Conservation (phyloP, 495 filamentous ascomycete species). For the Geoglossum glabrum region DNA sequence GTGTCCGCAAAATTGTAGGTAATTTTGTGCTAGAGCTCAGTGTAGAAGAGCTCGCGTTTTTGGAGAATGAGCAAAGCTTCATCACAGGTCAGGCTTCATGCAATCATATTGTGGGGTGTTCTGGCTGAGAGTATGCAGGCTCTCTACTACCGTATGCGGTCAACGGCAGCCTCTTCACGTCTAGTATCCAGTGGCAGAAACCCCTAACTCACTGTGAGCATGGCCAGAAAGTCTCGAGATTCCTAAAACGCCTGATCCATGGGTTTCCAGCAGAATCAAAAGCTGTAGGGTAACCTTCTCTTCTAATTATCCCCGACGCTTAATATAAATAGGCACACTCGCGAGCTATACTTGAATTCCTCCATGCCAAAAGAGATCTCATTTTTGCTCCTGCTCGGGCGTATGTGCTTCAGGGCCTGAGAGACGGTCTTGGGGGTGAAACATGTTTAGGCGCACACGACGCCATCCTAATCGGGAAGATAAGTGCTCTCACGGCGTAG, state of each 20-base stretch:
- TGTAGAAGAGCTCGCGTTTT: neutral
- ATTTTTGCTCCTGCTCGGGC: constrained; percentile 14
- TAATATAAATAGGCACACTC: neutral
- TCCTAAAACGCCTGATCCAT: neutral
- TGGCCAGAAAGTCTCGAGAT: neutral
- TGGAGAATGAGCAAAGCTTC: neutral
- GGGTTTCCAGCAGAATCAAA: neutral
- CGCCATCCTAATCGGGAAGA: constrained; percentile 11
- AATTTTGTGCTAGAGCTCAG: constrained; percentile 16
- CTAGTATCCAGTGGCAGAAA: constrained; percentile 7
- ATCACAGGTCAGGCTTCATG: neutral
- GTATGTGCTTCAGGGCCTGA: constrained; percentile 13
- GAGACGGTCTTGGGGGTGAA: constrained; percentile 6
- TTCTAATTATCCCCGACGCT: constrained; percentile 2
- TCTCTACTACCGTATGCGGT: constrained; percentile 20
- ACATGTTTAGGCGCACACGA: constrained; percentile 8
- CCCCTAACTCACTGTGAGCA: neutral
- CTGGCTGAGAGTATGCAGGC: constrained; percentile 4
- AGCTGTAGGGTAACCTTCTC: neutral
- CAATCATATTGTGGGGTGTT: constrained; percentile 5
- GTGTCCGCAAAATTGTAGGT: constrained; percentile 18
- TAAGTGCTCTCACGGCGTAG: neutral
- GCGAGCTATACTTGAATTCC: constrained; percentile 7
- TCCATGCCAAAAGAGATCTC: constrained; percentile 10
- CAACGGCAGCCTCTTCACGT: constrained; percentile 18